Evolutionary conservation across 306 rosid species (phyloP).

Genomic region (Malus sylvestris): DNA sequence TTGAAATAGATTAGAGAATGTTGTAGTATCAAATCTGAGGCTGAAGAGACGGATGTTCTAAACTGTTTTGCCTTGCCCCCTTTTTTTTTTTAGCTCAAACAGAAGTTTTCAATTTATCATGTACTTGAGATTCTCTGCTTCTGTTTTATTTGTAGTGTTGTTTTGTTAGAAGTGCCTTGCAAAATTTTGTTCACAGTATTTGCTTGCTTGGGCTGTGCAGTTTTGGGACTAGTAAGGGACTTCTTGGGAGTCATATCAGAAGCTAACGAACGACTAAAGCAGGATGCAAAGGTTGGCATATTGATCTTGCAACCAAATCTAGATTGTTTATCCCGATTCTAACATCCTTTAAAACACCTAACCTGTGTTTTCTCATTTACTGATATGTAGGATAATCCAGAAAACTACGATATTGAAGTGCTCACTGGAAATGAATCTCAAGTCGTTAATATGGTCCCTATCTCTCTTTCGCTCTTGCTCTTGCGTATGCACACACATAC

Average conservation of each 20-base stretch:
- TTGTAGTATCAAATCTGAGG: background rate
- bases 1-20: background rate
- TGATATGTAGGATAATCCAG: slow-evolving; percentile 45
- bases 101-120: background rate
- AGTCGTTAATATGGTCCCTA: slow-evolving; percentile 63
- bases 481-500: background rate
- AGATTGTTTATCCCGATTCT: background rate
- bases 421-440: slow-evolving; percentile 68
- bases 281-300: slow-evolving; percentile 58
- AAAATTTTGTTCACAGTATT: background rate
- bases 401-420: slow-evolving; percentile 61
- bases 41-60: background rate
- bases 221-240: slow-evolving; percentile 42
- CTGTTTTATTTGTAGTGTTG: background rate
- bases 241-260: slow-evolving; percentile 70
- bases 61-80: background rate
- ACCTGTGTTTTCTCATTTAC: background rate
- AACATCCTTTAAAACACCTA: background rate
- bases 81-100: background rate
- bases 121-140: background rate
- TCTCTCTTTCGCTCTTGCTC: background rate
- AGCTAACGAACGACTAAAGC: slow-evolving; percentile 56
- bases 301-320: slow-evolving; percentile 10
- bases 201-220: slow-evolving; percentile 19
- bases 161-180: background rate